Base-by-base conservation (phyloP, 2,329 filamentous ascomycete genomes). In the Myriosclerotinia duriaeana region DNA sequence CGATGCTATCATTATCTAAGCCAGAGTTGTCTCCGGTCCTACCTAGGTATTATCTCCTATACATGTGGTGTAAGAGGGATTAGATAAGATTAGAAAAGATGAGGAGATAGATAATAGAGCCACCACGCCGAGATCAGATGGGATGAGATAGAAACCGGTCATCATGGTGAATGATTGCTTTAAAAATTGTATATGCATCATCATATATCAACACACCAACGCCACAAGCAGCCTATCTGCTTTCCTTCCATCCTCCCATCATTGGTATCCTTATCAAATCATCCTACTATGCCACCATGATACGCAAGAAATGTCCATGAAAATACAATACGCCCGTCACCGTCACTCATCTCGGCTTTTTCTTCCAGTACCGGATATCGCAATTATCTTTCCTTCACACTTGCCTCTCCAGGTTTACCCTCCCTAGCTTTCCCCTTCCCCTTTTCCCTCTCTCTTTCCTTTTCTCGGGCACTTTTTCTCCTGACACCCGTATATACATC, bases 401-500 rank as follows among this genome's bases (percentile, higher is more conserved):
- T 61, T 14, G 26, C n/a, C 46, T 61, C 58, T 15, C 58, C 58
- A 12, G 58, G 50, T 42, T 34, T 53, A 14, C 48, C 60, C 15
- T 63, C 50, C 22, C 26, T 42, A 11, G 15, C 30, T n/a, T 40
- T 63, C 1, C 50, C 60, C 48, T 63, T 63, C 30, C 60, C 60
- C 20, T 53, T 54, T 14, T 63, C 60, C 20, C 26, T 64, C 44
- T 53, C 48, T 5, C 36, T 54, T 54, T 64, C 50, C 14, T 30
- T 46, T 36, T 54, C 40, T 20, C 61, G 50, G 26, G 30, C 30
- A n/a, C 48, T 64, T 11, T 48, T 46, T 14, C 52, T 20, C 15
- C 61, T 83, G 54, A 88, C 85, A 17, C 92, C 91, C 78, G 91
- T 86, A 78, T 98, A 98, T 36, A 96, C 91, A 77, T 98, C 94